phyloP scores from a whole-genome alignment of 192 early-diverging fungal species.

The Podila minutissima region DNA sequence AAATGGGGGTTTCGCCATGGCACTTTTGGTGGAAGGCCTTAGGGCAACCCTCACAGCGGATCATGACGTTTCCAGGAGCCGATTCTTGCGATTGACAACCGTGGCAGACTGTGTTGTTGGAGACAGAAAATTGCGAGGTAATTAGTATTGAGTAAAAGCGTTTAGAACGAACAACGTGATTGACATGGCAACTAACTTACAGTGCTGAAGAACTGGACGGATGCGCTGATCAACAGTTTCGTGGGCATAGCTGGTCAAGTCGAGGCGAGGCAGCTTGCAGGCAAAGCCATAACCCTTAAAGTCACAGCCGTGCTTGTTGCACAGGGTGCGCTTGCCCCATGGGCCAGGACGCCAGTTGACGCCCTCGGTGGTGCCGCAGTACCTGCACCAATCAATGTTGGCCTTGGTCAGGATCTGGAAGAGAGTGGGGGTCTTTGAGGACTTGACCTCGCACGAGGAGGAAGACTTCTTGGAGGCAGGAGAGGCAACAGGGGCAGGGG shows the following conservation, averaged over 20 bases:
- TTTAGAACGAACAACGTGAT: conserved; percentile 17
- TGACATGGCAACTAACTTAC: conserved; percentile 37
- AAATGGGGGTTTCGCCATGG: conserved; percentile 48
- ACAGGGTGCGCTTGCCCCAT: conserved; percentile 94
- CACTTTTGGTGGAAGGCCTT: conserved; percentile 85
- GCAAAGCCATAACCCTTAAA: conserved; percentile 96
- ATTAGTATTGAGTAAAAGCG: not conserved
- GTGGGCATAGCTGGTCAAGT: conserved; percentile 78
- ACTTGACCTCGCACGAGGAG: conserved; percentile 9
- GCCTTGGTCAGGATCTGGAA: conserved; percentile 71
- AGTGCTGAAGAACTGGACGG: conserved; percentile 91
- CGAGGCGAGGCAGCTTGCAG: conserved; percentile 85
- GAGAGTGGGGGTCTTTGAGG: conserved; percentile 60
- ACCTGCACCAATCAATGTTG: conserved; percentile 89
- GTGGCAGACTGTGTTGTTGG: conserved; percentile 63
- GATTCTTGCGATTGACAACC: conserved; percentile 79
- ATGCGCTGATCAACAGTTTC: conserved; percentile 83
- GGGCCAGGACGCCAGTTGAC: conserved; percentile 93
- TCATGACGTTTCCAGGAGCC: conserved; percentile 66
- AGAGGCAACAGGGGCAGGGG: not conserved
- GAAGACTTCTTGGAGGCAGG: not conserved
- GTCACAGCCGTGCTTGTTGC: conserved; percentile 97
- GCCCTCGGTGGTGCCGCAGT: conserved; percentile 90
- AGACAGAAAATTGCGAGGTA: not conserved
- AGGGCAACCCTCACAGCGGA: conserved; percentile 88